phyloP scores from a whole-genome alignment of 305 asterid species.

The Ajuga reptans region DNA sequence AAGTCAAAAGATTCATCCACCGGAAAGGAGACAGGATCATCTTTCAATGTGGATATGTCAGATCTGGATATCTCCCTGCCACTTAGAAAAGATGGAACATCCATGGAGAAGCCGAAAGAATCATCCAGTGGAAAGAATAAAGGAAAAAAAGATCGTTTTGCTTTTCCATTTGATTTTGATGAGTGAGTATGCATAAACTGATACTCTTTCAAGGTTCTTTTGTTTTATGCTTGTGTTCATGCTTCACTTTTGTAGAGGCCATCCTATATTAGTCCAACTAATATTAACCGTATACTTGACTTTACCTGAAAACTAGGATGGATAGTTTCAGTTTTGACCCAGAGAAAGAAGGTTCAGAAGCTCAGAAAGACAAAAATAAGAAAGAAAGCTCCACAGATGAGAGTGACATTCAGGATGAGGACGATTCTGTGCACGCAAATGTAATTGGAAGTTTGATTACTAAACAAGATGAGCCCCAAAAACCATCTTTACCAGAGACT shows the following conservation, averaged over 20 bases:
- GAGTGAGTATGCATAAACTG: slow-evolving; percentile 45
- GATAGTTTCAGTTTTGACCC: slow-evolving; percentile 47
- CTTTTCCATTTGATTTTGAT: slow-evolving; percentile 64
- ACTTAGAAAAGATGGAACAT: slow-evolving; percentile 37
- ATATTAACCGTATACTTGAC: slow-evolving; percentile 1
- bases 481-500: slow-evolving; percentile 31
- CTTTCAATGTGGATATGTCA: slow-evolving; percentile 71
- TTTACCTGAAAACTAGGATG: slow-evolving; percentile 37
- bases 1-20: slow-evolving; percentile 28
- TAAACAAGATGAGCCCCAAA: slow-evolving; percentile 26
- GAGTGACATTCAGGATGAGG: slow-evolving; percentile 35
- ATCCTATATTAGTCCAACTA: background rate
- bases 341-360: slow-evolving; percentile 33
- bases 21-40: slow-evolving; percentile 26
- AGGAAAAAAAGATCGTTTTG: slow-evolving; percentile 46
- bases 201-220: slow-evolving; percentile 14
- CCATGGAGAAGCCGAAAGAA: slow-evolving; percentile 38
- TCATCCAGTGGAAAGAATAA: slow-evolving; percentile 37
- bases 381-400: slow-evolving; percentile 20
- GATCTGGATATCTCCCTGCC: slow-evolving; percentile 70
- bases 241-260: slow-evolving; percentile 3
- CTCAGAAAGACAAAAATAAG: slow-evolving; percentile 27
- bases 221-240: slow-evolving; percentile 8
- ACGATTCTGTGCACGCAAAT: slow-evolving; percentile 28
- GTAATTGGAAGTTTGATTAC: slow-evolving; percentile 28